Base-by-base conservation (phyloP, 768 basidiomycete species). In the Rhodocollybia butyracea region DNA sequence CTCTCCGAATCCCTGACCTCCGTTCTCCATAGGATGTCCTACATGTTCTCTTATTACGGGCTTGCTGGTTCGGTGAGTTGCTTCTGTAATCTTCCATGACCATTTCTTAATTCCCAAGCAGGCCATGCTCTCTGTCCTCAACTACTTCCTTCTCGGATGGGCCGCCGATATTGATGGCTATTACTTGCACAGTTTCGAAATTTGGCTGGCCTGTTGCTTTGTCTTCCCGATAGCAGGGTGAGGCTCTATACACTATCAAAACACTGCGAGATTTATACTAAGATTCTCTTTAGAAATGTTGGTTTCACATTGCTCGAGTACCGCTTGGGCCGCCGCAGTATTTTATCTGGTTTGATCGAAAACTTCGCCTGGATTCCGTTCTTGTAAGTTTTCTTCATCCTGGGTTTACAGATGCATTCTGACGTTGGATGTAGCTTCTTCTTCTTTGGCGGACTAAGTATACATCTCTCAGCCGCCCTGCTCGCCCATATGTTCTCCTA, bases 391-490 rank as follows among this genome's bases (percentile, higher is more conserved):
- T 13, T 26, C 22, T 50, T 17, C 12, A 42, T 6, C 41, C 34
- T 5, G 3, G 3, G 5, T 46, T 11, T 39, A 26, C 42, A 22
- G 19, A 21, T n/a, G 50, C 17, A 22, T 26, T 17, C 22, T 48
- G 31, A 8, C 29, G 42, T 22, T 12, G 13, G 4, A 34, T 46
- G 2, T 60, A 88, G 86, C 74, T 86, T 86, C 75, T 86, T 89
- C 73, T 88, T 89, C 78, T 89, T 89, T 61, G 82, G 84, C 24
- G 88, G 89, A 1, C 73, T 92, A 46, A 85, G 84, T 54, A 79
- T 89, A 58, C 89, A 89, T 55, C 74, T 91, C 38, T 74, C 78
- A 27, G 77, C 78, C 24, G 82, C 87, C 1, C 72, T 89, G 31
- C 74, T 88, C 21, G 83, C 87, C 1, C 86, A 89, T 60, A 56